Percentiles rank a stretch among this genome's conserved stretches.
These are phyloP conservation scores for Crithidia acanthocephali DNA, from an alignment of 208 protist species.

Conservation along the genomic window DNA sequence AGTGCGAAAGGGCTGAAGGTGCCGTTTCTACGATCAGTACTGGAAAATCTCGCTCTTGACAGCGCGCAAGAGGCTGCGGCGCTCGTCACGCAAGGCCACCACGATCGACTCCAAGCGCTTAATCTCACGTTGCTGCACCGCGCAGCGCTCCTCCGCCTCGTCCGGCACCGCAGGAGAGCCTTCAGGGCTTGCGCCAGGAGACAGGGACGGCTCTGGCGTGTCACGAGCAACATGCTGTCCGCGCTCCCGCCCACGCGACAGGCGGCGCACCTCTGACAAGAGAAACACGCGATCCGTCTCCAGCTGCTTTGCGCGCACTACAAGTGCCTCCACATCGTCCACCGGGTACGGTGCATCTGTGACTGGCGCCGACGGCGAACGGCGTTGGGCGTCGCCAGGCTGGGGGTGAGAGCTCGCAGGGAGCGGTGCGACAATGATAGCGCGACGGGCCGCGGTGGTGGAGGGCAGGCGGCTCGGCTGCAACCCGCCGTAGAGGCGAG, in stretches of 20 bases:
- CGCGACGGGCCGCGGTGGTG: constrained; percentile 24
- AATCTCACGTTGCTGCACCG: constrained; percentile 20
- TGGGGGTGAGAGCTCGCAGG: not conserved
- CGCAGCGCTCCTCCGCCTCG: constrained; percentile 11
- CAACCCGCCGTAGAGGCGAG: not conserved
- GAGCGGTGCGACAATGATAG: constrained; percentile 19
- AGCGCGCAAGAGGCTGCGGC: constrained; percentile 9
- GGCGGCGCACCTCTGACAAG: constrained; percentile 12
- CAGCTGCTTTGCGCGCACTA: constrained; percentile 24
- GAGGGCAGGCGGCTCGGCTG: constrained; percentile 24
- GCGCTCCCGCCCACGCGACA: not conserved
- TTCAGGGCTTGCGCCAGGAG: not conserved
- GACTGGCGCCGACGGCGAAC: not conserved
- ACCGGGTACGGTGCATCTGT: constrained; percentile 20
- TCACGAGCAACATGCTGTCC: too few species aligned
- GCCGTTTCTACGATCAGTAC: too few species aligned
- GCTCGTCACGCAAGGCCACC: constrained; percentile 30
- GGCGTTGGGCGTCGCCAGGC: not conserved
- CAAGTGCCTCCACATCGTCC: constrained; percentile 35
- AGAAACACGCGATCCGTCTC: constrained; percentile 31
- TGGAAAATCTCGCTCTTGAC: constrained; percentile 22
- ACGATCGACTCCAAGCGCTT: constrained; percentile 25
- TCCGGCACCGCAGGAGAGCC: not conserved
- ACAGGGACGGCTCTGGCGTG: not conserved
- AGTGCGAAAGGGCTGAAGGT: too few species aligned